Evolutionary conservation across 768 basidiomycete genomes (phyloP).

Genomic region (Mycena sanguinolenta): DNA sequence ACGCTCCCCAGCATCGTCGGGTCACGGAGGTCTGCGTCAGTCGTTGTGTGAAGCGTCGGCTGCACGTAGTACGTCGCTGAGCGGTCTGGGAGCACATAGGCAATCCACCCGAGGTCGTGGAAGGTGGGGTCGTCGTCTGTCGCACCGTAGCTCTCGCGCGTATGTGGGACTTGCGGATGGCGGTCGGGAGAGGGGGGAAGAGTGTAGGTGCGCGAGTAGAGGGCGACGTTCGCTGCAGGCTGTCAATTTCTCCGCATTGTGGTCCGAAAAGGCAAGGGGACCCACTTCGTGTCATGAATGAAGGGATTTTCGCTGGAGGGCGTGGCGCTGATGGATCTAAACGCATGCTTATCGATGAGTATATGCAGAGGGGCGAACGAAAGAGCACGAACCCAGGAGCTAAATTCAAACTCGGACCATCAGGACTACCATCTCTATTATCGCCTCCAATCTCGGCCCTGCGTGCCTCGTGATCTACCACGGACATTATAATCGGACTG

Average conservation of each 20-base stretch:
- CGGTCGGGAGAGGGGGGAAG: constrained; percentile 6
- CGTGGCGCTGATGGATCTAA: constrained; percentile 26
- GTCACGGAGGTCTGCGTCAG: constrained; percentile 76
- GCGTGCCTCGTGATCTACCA: no score
- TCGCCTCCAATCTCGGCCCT: no score
- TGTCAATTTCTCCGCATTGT: no score
- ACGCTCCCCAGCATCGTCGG: constrained; percentile 64
- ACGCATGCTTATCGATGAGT: no score
- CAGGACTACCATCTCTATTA: no score
- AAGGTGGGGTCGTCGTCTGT: constrained; percentile 37
- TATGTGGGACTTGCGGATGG: constrained; percentile 11
- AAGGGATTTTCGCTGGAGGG: constrained; percentile 19
- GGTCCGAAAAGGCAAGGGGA: background rate
- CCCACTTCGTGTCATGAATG: constrained; percentile 27
- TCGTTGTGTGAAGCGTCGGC: constrained; percentile 70
- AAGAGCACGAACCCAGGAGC: constrained; percentile 8
- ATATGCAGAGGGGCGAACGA: background rate
- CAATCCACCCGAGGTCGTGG: constrained; percentile 80
- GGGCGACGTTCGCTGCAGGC: constrained; percentile 31
- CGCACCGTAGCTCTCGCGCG: background rate
- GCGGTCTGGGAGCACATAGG: constrained; percentile 81
- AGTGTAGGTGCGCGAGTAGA: constrained; percentile 19
- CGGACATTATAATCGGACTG: constrained; percentile 7
- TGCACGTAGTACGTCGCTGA: constrained; percentile 76
- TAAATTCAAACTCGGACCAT: background rate